phyloP scores from a whole-genome alignment of 129 eudicot species.

The Lonicera japonica region DNA sequence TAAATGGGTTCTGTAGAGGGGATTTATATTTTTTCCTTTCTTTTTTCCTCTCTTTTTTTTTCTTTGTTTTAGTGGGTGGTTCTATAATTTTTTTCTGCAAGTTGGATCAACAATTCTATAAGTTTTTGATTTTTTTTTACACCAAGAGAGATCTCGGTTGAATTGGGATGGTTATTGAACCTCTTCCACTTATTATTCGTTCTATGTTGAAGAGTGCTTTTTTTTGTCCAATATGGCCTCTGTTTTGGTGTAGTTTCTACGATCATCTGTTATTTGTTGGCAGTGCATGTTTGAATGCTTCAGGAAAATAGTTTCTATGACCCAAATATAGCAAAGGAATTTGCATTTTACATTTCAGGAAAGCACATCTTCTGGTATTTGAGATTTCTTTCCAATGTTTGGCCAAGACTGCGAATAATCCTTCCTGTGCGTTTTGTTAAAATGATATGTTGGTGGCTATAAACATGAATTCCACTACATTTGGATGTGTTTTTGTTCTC shows the following conservation, averaged over 20 bases:
- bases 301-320: too few relatives aligned
- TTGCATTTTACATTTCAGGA: too few relatives aligned
- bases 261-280: conserved; percentile 4
- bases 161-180: not conserved
- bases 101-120: not conserved
- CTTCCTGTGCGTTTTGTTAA: too few relatives aligned
- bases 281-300: too few relatives aligned
- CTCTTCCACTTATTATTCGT: not conserved
- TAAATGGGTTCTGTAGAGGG: not conserved
- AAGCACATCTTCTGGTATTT: too few relatives aligned
- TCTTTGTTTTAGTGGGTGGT: not conserved
- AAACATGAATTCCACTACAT: too few relatives aligned
- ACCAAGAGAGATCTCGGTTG: not conserved
- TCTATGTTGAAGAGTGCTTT: not conserved
- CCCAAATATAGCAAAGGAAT: too few relatives aligned
- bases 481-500: too few relatives aligned
- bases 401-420: too few relatives aligned
- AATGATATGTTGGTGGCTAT: too few relatives aligned
- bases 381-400: too few relatives aligned
- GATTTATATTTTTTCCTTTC: not conserved
- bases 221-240: not conserved
- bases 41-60: not conserved
- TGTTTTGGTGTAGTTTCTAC: conserved; percentile 14
- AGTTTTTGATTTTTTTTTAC: too few relatives aligned
- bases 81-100: not conserved